Evolutionary conservation across 208 protist species (phyloP), one percentile per base, ranked within the genome.

Genomic region (Leishmania gerbilli): DNA sequence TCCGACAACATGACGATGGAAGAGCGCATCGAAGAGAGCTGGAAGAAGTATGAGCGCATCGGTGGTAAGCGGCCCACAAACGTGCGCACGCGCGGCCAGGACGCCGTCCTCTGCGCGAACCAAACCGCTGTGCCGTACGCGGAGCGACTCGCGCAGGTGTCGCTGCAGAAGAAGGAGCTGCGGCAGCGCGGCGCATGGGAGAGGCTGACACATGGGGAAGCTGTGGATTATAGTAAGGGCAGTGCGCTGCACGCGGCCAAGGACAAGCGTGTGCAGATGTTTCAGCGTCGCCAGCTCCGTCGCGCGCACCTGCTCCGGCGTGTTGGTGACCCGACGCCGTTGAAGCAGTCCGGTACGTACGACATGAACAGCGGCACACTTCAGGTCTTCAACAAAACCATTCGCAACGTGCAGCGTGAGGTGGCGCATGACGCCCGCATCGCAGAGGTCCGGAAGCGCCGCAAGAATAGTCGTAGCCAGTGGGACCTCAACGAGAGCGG

Each of bases 21-120:
- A 82, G 90, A 97, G 80, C 92, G 94, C 87, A 96, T 96, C 74
- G 92, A 97, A 71, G 90, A 96, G 80, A 89, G 82, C 53, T 97
- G 94, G 92, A 82, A 88, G 60, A 85, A 91, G 85, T 95, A 95
- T 71, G 94, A 97, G 80, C 90, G 91, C 45, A 95, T 96, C 67
- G 94, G 94, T 24, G 94, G 92, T 17, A 88, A 88, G 76, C 88
- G 92, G 19, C 94, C 93, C 0, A 65, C 75, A 19, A 91, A 86
- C 60, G 80, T 85, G 67, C 84, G 79, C 42, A 68, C 58, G 31
- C 79, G 40, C 27, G 65, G 67, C 1, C 82, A 76, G n/a, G 79
- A 78, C 40, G 79, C 83, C 56, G 87, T 90, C 64, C 80, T 96
- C 27, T 92, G 90, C 49, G 87, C 88, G 21, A 93, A 90, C 49